A percentile compares a stretch with the other conserved stretches of the same genome.
Conservation (phyloP, 257 asterid genomes). For the Nicotiana otophora region DNA sequence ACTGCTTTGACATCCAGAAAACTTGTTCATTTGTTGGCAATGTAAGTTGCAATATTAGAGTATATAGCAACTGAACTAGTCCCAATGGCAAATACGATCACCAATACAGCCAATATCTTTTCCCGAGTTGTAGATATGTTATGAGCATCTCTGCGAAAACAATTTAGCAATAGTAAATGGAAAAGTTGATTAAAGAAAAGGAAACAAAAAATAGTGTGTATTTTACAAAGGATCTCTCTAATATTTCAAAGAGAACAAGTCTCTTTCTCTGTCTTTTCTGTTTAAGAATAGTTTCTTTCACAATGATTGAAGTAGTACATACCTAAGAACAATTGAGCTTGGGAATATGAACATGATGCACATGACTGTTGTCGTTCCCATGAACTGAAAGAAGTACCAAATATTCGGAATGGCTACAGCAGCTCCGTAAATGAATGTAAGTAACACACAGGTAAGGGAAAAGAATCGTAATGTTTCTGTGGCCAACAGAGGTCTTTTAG, state of each 20-base stretch:
- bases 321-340: slow-evolving; percentile 86
- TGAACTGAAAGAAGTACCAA: slow-evolving; percentile 96
- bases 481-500: slow-evolving; percentile 46
- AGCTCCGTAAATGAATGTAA: slow-evolving; percentile 51
- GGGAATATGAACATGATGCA: slow-evolving; percentile 95
- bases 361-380: slow-evolving; percentile 93
- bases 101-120: slow-evolving; percentile 59
- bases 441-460: slow-evolving; percentile 47
- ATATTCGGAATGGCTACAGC: slow-evolving; percentile 79
- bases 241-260: background rate
- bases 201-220: background rate
- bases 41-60: slow-evolving; percentile 42
- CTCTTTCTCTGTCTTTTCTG: background rate
- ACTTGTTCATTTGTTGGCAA: slow-evolving; percentile 25
- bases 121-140: slow-evolving; percentile 50
- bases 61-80: slow-evolving; percentile 75
- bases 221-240: too few species aligned
- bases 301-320: background rate
- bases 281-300: background rate
- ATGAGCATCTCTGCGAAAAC: slow-evolving; percentile 64
- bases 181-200: background rate
- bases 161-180: background rate
- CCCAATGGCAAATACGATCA: slow-evolving; percentile 69
- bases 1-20: background rate
- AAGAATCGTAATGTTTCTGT: slow-evolving; percentile 45